Base-by-base conservation (phyloP, 2,329 filamentous ascomycete genomes). In the Trematosphaeria pertusa region DNA sequence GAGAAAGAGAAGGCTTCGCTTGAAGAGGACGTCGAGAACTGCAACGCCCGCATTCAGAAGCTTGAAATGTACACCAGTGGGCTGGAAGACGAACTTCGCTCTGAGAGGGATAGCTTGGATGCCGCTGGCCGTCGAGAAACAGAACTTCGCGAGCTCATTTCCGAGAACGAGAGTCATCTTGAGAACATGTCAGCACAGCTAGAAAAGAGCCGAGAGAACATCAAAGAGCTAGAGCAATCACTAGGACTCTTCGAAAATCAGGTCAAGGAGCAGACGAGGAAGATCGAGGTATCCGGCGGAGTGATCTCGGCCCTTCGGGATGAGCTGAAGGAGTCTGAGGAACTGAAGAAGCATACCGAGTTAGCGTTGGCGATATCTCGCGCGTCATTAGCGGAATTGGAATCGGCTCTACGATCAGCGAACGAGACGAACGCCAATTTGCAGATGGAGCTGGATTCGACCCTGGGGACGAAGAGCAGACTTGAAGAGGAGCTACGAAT, bases 271-370 rank as follows among this genome's bases (percentile, higher is more conserved):
- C 52, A 70, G 19, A 20, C 53, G 2, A 59, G 57, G 31, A 61
- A 58, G 49, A 61, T 65, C 20, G 43, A 62, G 31, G 46, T 58
- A 11, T 52, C 61, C 10, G 50, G 48, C 6, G 52, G 52, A 8
- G 59, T 62, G 14, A 59, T 65, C 3, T 54, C 56, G 15, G 37
- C 51, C 15, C 52, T 71, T 11, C 60, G 56, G 9, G 56, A 61
- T 11, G 58, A 66, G 17, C 40, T 70, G 10, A 54, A 58, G 8
- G 46, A 59, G 14, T 55, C 61, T 3, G 46, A 64, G 30, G 40
- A 41, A 6, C 44, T 56, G 18, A 65, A 52, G 32, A 50, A 52
- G n/a, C 47, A 56, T 7, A 56, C 50, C 0, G 62, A 69, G 32
- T 43, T 58, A 19, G 62, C 62, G 12, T 30, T 68, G n/a, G 42